Evolutionary conservation across 495 filamentous ascomycete genomes (phyloP).

Genomic region (Aspergillus carlsbadensis): DNA sequence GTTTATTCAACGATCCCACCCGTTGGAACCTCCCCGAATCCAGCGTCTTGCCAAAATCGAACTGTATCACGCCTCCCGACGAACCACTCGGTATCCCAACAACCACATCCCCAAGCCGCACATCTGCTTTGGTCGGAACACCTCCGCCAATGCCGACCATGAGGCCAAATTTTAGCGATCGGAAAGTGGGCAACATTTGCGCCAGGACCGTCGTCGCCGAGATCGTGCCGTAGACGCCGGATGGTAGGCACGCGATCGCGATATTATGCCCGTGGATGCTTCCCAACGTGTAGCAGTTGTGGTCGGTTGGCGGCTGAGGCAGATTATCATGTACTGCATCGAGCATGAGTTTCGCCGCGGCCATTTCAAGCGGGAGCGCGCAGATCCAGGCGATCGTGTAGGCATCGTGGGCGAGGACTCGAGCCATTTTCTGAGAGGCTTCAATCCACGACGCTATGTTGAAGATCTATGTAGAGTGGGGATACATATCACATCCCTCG

Average conservation of each 20-base stretch:
- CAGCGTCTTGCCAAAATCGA: conserved; percentile 39
- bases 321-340: conserved; percentile 28
- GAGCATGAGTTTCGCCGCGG: conserved; percentile 29
- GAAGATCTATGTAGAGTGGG: too few relatives aligned
- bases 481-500: too few relatives aligned
- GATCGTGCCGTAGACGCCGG: conserved; percentile 25
- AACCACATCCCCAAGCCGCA: conserved; percentile 38
- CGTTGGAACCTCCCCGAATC: conserved; percentile 26
- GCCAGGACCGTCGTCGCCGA: conserved; percentile 25
- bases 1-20: conserved; percentile 36
- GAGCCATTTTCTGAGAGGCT: too few relatives aligned
- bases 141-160: conserved; percentile 42
- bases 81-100: conserved; percentile 25
- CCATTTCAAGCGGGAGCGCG: conserved; percentile 31
- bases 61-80: conserved; percentile 32
- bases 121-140: conserved; percentile 26
- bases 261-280: conserved; percentile 31
- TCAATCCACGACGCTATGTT: too few relatives aligned
- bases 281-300: conserved; percentile 36
- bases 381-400: conserved; percentile 38
- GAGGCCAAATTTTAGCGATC: conserved; percentile 24
- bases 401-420: conserved; percentile 1
- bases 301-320: conserved; percentile 11
- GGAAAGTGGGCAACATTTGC: conserved; percentile 27
- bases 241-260: conserved; percentile 32